Conservation (phyloP, 129 eudicot genomes). For the Arctium minus region DNA sequence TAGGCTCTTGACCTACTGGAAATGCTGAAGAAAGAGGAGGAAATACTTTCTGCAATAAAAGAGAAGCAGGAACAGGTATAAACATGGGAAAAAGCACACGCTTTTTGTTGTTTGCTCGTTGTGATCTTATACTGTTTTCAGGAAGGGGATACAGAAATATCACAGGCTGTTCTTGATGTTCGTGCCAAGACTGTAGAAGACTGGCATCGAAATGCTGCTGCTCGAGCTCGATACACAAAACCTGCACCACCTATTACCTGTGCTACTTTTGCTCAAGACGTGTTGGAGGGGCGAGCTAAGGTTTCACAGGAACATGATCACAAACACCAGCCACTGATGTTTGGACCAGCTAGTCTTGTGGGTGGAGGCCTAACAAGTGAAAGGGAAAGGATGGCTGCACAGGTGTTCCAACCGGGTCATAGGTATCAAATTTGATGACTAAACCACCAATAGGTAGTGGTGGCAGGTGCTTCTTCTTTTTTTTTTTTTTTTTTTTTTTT, state of each 20-base stretch:
- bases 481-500: too few species aligned
- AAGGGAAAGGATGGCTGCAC: conserved; percentile 81
- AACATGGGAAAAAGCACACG: background rate
- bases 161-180: conserved; percentile 63
- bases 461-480: too few species aligned
- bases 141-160: conserved; percentile 70
- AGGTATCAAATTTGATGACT: conserved; percentile 42
- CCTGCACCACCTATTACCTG: conserved; percentile 86
- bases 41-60: conserved; percentile 78
- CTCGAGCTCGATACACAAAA: conserved; percentile 69
- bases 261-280: conserved; percentile 98
- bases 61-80: conserved; percentile 64
- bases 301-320: conserved; percentile 81
- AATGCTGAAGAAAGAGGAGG: conserved; percentile 96
- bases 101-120: background rate
- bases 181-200: conserved; percentile 79
- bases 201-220: conserved; percentile 91
- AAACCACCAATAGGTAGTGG: too few species aligned
- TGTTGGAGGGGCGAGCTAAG: conserved; percentile 81
- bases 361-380: conserved; percentile 67
- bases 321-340: conserved; percentile 82
- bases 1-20: conserved; percentile 90
- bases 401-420: conserved; percentile 91
- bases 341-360: conserved; percentile 92
- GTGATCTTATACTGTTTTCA: conserved; percentile 26